Conservation (phyloP, 805 yeast species). For the Candida nonsorbophila region DNA sequence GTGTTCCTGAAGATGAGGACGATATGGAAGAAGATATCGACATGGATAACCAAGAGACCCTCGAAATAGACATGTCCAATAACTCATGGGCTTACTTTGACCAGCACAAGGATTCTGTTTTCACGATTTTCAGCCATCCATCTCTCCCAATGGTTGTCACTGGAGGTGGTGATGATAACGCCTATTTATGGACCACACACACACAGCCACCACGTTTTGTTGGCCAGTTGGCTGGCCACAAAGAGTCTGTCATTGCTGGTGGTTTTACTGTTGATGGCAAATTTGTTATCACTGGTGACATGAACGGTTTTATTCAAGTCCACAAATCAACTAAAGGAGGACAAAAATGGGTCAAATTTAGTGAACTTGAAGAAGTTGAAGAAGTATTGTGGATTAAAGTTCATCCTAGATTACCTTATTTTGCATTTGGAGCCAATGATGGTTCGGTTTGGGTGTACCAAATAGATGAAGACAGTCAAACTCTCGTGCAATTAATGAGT, state of each 20-base stretch:
- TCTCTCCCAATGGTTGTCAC: constrained; percentile 77
- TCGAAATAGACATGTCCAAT: constrained; percentile 84
- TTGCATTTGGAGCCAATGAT: constrained; percentile 89
- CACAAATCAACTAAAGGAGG: constrained; percentile 72
- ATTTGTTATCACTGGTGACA: constrained; percentile 83
- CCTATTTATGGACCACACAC: constrained; percentile 89
- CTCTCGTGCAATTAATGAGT: constrained; percentile 65
- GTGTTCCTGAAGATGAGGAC: constrained; percentile 27
- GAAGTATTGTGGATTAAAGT: constrained; percentile 80
- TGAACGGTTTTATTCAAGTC: constrained; percentile 82
- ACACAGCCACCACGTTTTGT: constrained; percentile 78
- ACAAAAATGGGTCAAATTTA: constrained; percentile 71
- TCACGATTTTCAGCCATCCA: constrained; percentile 80
- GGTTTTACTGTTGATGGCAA: constrained; percentile 82
- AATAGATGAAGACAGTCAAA: constrained; percentile 42
- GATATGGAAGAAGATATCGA: constrained; percentile 20
- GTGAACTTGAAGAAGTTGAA: constrained; percentile 78
- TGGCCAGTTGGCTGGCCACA: constrained; percentile 71
- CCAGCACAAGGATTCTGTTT: constrained; percentile 82
- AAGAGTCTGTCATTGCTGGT: constrained; percentile 82
- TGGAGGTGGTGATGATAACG: constrained; percentile 94
- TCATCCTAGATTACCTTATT: constrained; percentile 75
- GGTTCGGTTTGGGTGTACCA: constrained; percentile 95
- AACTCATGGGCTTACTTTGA: constrained; percentile 90
- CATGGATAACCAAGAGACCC: constrained; percentile 30